Evolutionary conservation across 371 early-diverging fungal species (phyloP), one percentile per base, ranked within the genome.

Genomic region (Saksenaea vasiformis): DNA sequence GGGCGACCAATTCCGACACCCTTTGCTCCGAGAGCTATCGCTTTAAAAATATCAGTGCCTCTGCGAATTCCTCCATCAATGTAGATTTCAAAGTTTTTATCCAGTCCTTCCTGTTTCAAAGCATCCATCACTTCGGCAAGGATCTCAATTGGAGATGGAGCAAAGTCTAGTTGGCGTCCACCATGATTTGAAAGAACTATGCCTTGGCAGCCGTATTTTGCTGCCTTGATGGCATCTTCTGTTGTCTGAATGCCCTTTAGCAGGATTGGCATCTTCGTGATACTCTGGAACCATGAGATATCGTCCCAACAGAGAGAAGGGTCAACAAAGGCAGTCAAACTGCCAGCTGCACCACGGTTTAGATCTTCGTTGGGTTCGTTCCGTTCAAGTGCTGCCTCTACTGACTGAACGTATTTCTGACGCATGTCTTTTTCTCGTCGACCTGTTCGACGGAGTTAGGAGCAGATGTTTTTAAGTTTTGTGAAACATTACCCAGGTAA

Each of bases 1-100:
- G 98, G 98, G 31, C 98, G 83, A 7, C 96, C 98, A 63, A 96
- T 84, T 56, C 94, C 95, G 38, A 97, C 96, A 17, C 92, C 97
- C 57, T 87, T 87, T 1, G 98, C 98, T 24, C 98, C 98, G 15
- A 97, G 76, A 1, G 97, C 97, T 62, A 97, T 78, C 1, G 97
- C 97, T 81, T 97, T 97, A 78, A 95, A 84, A 24, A 96, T 88
- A 78, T 96, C 96, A 15, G 90, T 84, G 34, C 97, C 98, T 47
- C 91, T 82, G 43, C 96, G 88, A 36, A 95, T 82, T 38, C 96
- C 98, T 54, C 98, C 97, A 77, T 98, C 98, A 39, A 97, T 67
- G 68, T 90, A 95, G 11, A 98, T 87, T 65, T 95, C 94, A 37
- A 96, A 78, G 39, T 82, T 79, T 64, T 83, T 68, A n/a, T 89